Percentiles rank a stretch among this genome's conserved stretches.
These are phyloP conservation scores for Backusella psychrophila DNA, from an alignment of 192 early-diverging fungal genomes.

Conservation along the genomic window DNA sequence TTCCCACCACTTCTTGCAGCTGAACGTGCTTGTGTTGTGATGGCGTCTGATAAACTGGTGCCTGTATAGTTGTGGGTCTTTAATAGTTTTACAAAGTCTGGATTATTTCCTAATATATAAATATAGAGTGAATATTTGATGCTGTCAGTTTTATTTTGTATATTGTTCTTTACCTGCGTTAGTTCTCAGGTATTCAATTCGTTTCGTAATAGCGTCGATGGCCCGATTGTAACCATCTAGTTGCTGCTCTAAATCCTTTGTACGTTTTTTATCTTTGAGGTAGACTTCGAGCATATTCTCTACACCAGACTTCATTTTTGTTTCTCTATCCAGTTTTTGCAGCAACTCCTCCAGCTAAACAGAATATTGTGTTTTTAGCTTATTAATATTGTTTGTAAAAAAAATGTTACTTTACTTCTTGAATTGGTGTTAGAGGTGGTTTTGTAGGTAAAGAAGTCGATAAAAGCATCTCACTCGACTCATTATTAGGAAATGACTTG, in stretches of 20 bases:
- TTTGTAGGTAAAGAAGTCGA: conserved; percentile 1
- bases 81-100: conserved; percentile 15
- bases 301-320: conserved; percentile 40
- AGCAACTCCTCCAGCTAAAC: conserved; percentile 32
- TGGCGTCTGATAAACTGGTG: conserved; percentile 77
- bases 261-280: conserved; percentile 33
- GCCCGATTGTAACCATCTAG: conserved; percentile 22
- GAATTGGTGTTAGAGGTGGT: background rate
- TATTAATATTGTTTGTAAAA: background rate
- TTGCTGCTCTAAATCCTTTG: conserved; percentile 36
- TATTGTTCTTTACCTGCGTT: conserved; percentile 17
- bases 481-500: background rate
- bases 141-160: background rate
- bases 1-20: conserved; percentile 16
- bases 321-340: conserved; percentile 27
- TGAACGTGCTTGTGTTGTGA: conserved; percentile 43
- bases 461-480: background rate
- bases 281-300: conserved; percentile 45
- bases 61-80: conserved; percentile 43
- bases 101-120: conserved; percentile 14
- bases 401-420: background rate
- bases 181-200: conserved; percentile 28
- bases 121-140: background rate
- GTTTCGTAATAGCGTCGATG: conserved; percentile 29
- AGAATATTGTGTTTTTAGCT: background rate